phyloP scores from a whole-genome alignment of 2,329 filamentous ascomycete species.

The Pseudogymnoascus sp. region DNA sequence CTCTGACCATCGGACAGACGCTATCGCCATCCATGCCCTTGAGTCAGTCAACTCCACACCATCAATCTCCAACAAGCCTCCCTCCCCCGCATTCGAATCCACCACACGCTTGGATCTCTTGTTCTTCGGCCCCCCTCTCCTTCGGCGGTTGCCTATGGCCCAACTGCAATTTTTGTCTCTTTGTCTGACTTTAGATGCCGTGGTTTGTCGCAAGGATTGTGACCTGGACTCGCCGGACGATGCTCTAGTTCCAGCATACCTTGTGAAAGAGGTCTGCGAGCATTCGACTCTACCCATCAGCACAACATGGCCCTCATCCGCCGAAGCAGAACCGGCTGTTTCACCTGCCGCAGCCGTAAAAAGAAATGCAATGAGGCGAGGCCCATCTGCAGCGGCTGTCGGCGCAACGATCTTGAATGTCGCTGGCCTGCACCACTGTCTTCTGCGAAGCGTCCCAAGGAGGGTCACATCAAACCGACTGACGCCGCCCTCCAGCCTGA shows the following conservation, averaged over 20 bases:
- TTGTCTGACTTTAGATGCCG: not conserved
- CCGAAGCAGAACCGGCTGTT: slow-evolving; percentile 29
- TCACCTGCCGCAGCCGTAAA: slow-evolving; percentile 48
- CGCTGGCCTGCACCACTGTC: not conserved
- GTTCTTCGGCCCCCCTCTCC: slow-evolving; percentile 9
- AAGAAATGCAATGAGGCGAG: slow-evolving; percentile 58
- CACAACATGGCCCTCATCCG: not conserved
- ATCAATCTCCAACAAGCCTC: slow-evolving; percentile 13
- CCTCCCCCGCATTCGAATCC: not conserved
- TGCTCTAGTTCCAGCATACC: not conserved
- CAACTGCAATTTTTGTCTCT: not conserved
- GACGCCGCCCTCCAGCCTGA: not conserved
- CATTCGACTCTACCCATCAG: not conserved
- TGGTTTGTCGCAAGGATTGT: not conserved
- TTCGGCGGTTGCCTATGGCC: not conserved
- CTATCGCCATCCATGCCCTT: not conserved
- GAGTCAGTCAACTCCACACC: slow-evolving; percentile 32
- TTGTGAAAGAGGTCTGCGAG: not conserved
- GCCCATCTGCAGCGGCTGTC: slow-evolving; percentile 28
- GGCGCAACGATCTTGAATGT: not conserved
- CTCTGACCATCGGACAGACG: not conserved
- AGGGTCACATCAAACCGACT: not conserved
- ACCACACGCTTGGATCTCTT: not conserved
- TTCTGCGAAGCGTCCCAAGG: not conserved
- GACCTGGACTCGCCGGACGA: not conserved